These are phyloP conservation scores for Solanum chilense DNA, from an alignment of 257 asterid genomes.

Conservation along the genomic window DNA sequence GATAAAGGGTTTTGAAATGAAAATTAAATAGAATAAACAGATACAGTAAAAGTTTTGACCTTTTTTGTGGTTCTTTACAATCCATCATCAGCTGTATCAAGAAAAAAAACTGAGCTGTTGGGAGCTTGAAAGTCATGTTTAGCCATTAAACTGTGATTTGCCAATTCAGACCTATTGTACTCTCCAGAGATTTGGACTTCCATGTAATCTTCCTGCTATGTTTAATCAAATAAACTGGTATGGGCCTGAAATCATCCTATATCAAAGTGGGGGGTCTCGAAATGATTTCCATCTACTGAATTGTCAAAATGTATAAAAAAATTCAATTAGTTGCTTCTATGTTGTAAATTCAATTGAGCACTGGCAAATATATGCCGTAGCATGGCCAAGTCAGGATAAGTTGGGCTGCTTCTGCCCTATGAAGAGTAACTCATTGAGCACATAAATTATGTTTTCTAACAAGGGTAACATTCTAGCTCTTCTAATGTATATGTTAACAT, in stretches of 20 bases:
- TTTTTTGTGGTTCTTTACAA: neutral
- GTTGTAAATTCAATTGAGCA: neutral
- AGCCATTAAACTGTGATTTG: neutral
- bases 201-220: neutral
- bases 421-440: neutral
- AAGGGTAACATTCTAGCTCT: neutral
- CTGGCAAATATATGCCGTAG: neutral
- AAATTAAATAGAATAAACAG: neutral
- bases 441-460: neutral
- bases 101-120: neutral
- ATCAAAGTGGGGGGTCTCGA: neutral
- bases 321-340: neutral
- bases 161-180: neutral
- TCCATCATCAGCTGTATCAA: neutral
- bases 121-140: neutral
- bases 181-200: neutral
- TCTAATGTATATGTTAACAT: neutral
- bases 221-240: neutral
- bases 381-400: neutral
- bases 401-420: neutral
- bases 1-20: neutral
- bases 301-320: neutral
- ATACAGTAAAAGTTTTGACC: neutral
- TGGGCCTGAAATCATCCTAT: neutral
- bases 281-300: neutral